phyloP scores from a whole-genome alignment of 345 rosid species.

The Acer negundo region DNA sequence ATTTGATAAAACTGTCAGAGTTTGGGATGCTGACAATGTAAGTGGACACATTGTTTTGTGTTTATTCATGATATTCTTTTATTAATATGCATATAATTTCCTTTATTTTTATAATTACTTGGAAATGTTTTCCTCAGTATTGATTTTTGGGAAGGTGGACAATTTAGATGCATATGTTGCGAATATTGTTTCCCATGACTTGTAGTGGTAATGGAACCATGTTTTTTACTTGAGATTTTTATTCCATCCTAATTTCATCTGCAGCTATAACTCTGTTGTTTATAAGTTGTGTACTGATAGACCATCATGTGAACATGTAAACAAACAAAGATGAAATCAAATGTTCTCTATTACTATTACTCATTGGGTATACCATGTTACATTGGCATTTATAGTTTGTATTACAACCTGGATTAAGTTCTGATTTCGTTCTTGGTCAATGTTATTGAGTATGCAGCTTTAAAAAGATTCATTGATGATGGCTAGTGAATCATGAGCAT shows the following conservation, averaged over 20 bases:
- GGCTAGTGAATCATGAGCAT: no score
- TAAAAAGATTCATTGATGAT: no score
- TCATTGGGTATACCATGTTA: background rate
- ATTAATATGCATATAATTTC: background rate
- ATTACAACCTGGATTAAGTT: background rate
- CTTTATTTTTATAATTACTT: background rate
- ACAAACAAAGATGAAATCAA: background rate
- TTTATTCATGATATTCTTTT: constrained; percentile 13
- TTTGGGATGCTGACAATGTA: constrained; percentile 98
- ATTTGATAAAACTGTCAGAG: constrained; percentile 93
- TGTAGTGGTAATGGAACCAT: background rate
- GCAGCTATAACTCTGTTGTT: background rate
- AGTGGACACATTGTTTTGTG: constrained; percentile 29
- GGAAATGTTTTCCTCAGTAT: constrained; percentile 8
- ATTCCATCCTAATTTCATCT: background rate
- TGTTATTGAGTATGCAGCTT: no score
- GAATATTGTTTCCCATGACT: background rate
- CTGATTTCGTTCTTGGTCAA: background rate
- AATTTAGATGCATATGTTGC: background rate
- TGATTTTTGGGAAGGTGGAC: background rate
- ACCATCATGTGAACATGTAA: background rate
- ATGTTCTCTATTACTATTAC: background rate
- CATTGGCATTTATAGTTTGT: background rate
- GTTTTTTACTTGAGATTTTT: background rate
- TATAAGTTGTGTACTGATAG: background rate